Percentiles rank a stretch among this genome's conserved stretches.
Evolutionary conservation across 1,139 yeast genomes (phyloP).

Genomic region (Spencermartinsiella ligniputridi): DNA sequence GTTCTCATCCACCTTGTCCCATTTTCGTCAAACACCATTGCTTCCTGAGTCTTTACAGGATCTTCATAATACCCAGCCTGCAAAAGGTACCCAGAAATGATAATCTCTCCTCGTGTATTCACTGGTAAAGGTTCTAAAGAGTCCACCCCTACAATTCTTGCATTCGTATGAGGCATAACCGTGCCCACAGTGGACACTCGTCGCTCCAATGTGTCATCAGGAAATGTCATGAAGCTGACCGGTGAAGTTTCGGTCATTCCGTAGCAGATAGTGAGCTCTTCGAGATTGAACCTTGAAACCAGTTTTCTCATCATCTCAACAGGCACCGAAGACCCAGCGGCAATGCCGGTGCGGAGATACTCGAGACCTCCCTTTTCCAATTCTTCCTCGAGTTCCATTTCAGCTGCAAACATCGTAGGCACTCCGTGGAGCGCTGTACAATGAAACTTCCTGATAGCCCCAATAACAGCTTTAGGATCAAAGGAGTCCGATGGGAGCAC

Average conservation of each 20-base stretch:
- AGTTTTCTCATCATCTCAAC: slow-evolving; percentile 30
- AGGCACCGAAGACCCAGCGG: slow-evolving; percentile 33
- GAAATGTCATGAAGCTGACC: slow-evolving; percentile 32
- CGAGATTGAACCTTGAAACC: slow-evolving; percentile 21
- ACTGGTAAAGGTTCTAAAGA: slow-evolving; percentile 26
- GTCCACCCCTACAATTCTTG: slow-evolving; percentile 23
- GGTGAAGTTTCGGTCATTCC: slow-evolving; percentile 37
- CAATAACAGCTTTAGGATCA: slow-evolving; percentile 25
- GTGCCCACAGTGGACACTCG: slow-evolving; percentile 30
- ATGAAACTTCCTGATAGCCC: slow-evolving; percentile 25
- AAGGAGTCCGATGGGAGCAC: slow-evolving; percentile 33
- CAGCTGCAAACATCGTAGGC: slow-evolving; percentile 35
- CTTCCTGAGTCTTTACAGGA: slow-evolving; percentile 27
- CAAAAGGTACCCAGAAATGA: slow-evolving; percentile 30
- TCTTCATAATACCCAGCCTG: slow-evolving; percentile 29
- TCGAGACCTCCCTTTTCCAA: slow-evolving; percentile 24
- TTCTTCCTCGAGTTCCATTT: slow-evolving; percentile 28
- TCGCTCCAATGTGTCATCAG: slow-evolving; percentile 26
- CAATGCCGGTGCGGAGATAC: slow-evolving; percentile 30
- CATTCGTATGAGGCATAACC: slow-evolving; percentile 32
- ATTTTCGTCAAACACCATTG: slow-evolving; percentile 24
- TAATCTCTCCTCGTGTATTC: slow-evolving; percentile 29
- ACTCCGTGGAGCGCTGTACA: slow-evolving; percentile 34
- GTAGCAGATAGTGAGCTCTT: slow-evolving; percentile 32
- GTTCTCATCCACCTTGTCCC: slow-evolving; percentile 34